Evolutionary conservation across 2,329 filamentous ascomycete species (phyloP).

Genomic region (Tetracladium maxilliforme): DNA sequence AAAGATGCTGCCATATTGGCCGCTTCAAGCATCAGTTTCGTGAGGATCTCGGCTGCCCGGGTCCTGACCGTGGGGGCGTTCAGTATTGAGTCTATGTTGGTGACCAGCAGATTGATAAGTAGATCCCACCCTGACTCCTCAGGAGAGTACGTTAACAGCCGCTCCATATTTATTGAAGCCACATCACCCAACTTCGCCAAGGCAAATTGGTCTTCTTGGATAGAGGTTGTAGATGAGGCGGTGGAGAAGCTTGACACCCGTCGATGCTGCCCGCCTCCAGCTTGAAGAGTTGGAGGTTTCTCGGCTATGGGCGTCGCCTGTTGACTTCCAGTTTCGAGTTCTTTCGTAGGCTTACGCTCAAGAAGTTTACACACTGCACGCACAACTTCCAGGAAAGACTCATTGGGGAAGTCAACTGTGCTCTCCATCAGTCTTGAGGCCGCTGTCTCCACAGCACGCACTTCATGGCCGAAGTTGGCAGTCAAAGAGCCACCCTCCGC

Average conservation of each 20-base stretch:
- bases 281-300: too few species aligned
- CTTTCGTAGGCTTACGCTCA: constrained; percentile 13
- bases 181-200: constrained; percentile 62
- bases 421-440: constrained; percentile 80
- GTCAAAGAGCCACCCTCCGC: too few species aligned
- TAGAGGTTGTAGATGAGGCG: constrained; percentile 30
- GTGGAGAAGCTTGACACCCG: constrained; percentile 28
- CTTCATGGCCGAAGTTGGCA: constrained; percentile 62
- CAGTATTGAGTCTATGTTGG: too few species aligned
- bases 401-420: constrained; percentile 78
- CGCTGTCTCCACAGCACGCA: constrained; percentile 78
- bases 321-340: constrained; percentile 8
- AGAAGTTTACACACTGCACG: constrained; percentile 61
- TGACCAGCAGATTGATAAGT: constrained; percentile 40
- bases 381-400: constrained; percentile 65
- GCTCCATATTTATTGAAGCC: constrained; percentile 58
- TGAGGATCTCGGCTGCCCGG: constrained; percentile 50
- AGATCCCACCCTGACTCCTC: constrained; percentile 62
- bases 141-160: constrained; percentile 54
- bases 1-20: constrained; percentile 39
- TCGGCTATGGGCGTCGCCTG: constrained; percentile 7
- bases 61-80: constrained; percentile 39
- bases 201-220: constrained; percentile 51
- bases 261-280: too few species aligned
- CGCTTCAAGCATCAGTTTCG: constrained; percentile 40